Percentiles rank a stretch among this genome's conserved stretches.
Conservation (phyloP, 2,329 filamentous ascomycete species). For the Hymenoscyphus scutula region DNA sequence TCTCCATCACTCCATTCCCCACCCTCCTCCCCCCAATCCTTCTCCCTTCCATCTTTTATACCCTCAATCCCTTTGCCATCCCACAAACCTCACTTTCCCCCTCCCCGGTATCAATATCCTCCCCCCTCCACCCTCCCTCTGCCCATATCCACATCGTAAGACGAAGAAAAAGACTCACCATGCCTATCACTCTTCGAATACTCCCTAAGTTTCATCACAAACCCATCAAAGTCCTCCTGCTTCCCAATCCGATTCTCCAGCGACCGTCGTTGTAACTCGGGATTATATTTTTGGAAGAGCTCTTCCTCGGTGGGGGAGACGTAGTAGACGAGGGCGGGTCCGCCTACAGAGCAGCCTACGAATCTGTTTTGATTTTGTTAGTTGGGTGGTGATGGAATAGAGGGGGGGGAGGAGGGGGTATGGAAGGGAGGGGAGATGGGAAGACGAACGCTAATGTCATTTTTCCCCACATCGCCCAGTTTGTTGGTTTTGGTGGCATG, state of each 20-base stretch:
- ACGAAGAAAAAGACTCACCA: too few species aligned
- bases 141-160: too few species aligned
- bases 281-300: conserved; percentile 88
- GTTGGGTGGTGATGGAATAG: neutral
- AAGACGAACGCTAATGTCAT: conserved; percentile 65
- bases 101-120: too few species aligned
- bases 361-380: conserved; percentile 52
- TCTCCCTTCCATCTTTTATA: neutral
- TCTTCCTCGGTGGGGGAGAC: conserved; percentile 86
- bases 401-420: neutral
- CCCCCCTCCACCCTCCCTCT: too few species aligned
- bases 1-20: neutral
- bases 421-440: conserved; percentile 14
- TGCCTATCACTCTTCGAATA: conserved; percentile 89
- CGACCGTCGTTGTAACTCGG: conserved; percentile 85
- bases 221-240: conserved; percentile 86
- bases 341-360: conserved; percentile 70
- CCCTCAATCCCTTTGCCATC: too few species aligned
- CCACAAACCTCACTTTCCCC: too few species aligned
- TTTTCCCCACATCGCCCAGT: conserved; percentile 63
- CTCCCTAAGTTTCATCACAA: conserved; percentile 79
- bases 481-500: conserved; percentile 49
- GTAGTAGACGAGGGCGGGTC: conserved; percentile 79
- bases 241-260: conserved; percentile 74
- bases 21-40: neutral